These are phyloP conservation scores for Nannochloropsis oceanica DNA, from an alignment of 108 stramenopile species.

Conservation along the genomic window DNA sequence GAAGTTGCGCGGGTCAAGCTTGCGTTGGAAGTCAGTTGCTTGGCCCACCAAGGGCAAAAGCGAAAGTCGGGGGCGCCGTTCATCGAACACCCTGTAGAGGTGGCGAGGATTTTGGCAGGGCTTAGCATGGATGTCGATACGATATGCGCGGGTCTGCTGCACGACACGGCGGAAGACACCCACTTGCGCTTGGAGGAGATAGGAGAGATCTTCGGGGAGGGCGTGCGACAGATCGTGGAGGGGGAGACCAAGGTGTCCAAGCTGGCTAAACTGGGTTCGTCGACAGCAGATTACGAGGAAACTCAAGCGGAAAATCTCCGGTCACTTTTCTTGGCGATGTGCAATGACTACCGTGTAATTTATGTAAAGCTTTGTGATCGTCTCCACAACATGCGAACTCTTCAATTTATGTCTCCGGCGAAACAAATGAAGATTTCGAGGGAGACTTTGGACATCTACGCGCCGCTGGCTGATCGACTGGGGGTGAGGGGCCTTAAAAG, in stretches of 20 bases:
- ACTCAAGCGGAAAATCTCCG: conserved; percentile 83
- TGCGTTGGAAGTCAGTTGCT: conserved; percentile 27
- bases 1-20: conserved; percentile 10
- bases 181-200: conserved; percentile 71
- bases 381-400: conserved; percentile 84
- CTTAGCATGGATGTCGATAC: conserved; percentile 81
- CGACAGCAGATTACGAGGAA: conserved; percentile 49
- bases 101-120: conserved; percentile 57
- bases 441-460: conserved; percentile 85
- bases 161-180: conserved; percentile 95
- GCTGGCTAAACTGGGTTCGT: neutral
- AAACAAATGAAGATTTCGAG: conserved; percentile 76
- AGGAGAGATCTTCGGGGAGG: conserved; percentile 71
- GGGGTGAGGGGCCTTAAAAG: conserved; percentile 89
- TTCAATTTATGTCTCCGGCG: conserved; percentile 73
- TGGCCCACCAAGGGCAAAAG: conserved; percentile 71
- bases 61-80: conserved; percentile 80
- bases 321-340: conserved; percentile 93
- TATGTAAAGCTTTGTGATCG: conserved; percentile 88
- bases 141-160: conserved; percentile 78
- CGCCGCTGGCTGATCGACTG: conserved; percentile 85
- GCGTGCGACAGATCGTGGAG: conserved; percentile 72
- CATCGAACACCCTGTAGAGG: conserved; percentile 83
- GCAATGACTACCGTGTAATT: conserved; percentile 82
- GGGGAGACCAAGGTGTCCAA: conserved; percentile 59